These are phyloP conservation scores for Monosporascus sp. DNA, from an alignment of 2,329 filamentous ascomycete genomes.

Conservation along the genomic window DNA sequence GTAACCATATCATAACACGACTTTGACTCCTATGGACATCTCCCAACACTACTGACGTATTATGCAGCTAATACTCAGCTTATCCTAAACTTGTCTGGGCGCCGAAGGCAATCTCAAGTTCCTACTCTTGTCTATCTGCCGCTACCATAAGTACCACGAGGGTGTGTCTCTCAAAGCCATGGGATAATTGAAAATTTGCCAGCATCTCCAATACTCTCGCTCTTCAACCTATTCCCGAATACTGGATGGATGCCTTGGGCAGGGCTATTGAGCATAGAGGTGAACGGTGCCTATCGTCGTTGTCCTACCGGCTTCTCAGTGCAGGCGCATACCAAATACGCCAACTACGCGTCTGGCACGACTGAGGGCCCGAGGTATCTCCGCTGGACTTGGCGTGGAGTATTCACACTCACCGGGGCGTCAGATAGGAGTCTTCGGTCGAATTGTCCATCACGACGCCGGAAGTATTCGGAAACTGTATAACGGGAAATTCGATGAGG, in stretches of 20 bases:
- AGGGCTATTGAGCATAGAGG: background rate
- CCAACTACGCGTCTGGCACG: background rate
- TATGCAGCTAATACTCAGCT: background rate
- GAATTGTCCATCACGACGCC: background rate
- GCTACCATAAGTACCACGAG: background rate
- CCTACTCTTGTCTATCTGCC: background rate
- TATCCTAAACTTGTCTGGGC: background rate
- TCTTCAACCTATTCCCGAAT: too few species aligned
- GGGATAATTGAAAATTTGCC: background rate
- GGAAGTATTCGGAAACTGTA: background rate
- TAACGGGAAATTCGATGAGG: background rate
- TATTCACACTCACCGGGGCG: background rate
- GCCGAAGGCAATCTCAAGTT: background rate
- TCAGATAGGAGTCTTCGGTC: background rate
- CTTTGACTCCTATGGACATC: background rate
- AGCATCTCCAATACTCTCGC: background rate
- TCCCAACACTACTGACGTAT: background rate
- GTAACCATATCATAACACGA: background rate
- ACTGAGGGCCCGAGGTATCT: background rate
- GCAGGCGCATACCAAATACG: background rate
- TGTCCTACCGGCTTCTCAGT: conserved; percentile 1
- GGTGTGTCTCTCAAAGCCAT: background rate
- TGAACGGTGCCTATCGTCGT: background rate
- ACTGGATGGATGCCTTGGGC: too few species aligned
- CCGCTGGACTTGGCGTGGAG: background rate